Base-by-base conservation (phyloP, 1,284 basidiomycete genomes). In the Ceratobasidium sp. region DNA sequence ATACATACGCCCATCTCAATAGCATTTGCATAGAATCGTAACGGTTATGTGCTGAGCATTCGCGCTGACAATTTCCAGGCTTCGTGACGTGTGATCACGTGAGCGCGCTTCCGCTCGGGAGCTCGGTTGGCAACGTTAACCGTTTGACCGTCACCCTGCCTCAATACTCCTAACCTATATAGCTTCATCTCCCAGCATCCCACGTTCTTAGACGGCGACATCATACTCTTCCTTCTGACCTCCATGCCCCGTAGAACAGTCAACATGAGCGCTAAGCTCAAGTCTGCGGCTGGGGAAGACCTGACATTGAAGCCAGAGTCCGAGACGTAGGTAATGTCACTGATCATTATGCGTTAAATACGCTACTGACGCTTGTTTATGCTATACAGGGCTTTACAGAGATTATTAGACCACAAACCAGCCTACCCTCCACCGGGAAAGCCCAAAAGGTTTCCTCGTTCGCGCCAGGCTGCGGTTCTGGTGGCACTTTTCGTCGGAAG, bases 401-500 rank as follows among this genome's bases (percentile, higher is more conserved):
- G 57, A 57, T 25, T 75, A 49, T 22, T 62, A 1, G 40, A 75
- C 52, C 71, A 75, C 17, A 62, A 65, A n/a, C 71, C 71, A 25
- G 43, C 71, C 19, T 75, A 75, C 34, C 71, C 71, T 8, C 37
- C 51, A 1, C 69, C 69, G 52, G 56, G 64, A 19, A 32, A 49
- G 25, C 51, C 76, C 9, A 66, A 49, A 37, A 62, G 74, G 37
- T 80, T 78, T 69, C 92, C 92, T 0, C 86, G 88, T 11, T 87
- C 88, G 11, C 84, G 87, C 52, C 87, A 88, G 74, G 91, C 92
- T 0, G 92, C 92, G 0, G 93, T 94, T 0, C 87, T 94, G 6
- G 90, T 95, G 0, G 92, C 92, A 9, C 83, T 96, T 59, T 96
- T 96, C 77, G 89, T 95, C 0, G 95, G 95, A 0, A 86, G 94